Percentiles rank a stretch among this genome's conserved stretches.
These are phyloP conservation scores for Fusarium incarnatum DNA, from an alignment of 2,329 filamentous ascomycete genomes.

Conservation along the genomic window DNA sequence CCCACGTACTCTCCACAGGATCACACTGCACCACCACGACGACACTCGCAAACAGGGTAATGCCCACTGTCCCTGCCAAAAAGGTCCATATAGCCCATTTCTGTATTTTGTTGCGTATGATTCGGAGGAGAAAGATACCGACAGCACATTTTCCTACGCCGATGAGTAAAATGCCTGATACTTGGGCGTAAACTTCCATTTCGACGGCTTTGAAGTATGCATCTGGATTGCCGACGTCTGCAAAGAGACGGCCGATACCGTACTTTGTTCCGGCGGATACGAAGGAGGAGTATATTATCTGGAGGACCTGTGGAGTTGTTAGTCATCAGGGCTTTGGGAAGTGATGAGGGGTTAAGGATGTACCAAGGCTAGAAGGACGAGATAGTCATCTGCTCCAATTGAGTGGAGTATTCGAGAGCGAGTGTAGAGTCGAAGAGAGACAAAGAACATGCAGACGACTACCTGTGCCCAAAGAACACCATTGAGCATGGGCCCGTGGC, in stretches of 20 bases:
- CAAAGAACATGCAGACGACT: conserved; percentile 18
- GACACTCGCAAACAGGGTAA: conserved; percentile 12
- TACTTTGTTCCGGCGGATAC: conserved; percentile 15
- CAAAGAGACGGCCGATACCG: conserved; percentile 16
- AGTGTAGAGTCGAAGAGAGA: conserved; percentile 14
- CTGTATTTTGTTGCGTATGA: conserved; percentile 22
- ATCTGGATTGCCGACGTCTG: not conserved
- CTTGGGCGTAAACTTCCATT: conserved; percentile 18
- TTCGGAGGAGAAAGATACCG: conserved; percentile 14
- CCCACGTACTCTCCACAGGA: conserved; percentile 27
- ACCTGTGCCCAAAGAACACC: conserved; percentile 24
- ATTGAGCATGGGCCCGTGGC: conserved; percentile 27
- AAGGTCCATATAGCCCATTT: conserved; percentile 23
- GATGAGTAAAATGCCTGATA: conserved; percentile 6
- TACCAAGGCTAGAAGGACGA: conserved; percentile 14
- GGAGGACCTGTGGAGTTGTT: not conserved
- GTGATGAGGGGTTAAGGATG: accelerated
- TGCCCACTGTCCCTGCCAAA: not conserved
- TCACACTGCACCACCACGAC: conserved; percentile 23
- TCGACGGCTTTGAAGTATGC: conserved; percentile 26
- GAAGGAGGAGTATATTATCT: conserved; percentile 26
- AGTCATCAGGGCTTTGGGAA: too few relatives aligned
- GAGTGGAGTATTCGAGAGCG: conserved; percentile 8
- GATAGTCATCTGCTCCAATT: conserved; percentile 19
- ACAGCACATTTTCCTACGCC: conserved; percentile 22